These are phyloP conservation scores for Fusarium subtropicale DNA, from an alignment of 2,329 filamentous ascomycete species.

Conservation along the genomic window DNA sequence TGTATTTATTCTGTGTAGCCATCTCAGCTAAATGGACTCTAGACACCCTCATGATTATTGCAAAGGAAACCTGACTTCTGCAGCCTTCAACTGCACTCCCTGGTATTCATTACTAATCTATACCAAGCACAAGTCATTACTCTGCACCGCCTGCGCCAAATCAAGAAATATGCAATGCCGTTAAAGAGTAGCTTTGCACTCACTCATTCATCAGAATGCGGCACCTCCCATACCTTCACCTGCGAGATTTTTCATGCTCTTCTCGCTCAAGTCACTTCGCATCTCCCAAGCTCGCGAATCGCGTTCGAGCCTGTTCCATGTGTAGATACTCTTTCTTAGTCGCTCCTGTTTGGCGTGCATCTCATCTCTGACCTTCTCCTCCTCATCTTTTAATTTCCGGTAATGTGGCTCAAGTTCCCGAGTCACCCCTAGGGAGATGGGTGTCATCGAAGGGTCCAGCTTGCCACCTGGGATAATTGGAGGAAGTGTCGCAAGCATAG, in stretches of 20 bases:
- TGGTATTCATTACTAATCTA: not conserved
- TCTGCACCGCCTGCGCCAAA: slow-evolving; percentile 21
- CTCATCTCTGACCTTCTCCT: slow-evolving; percentile 67
- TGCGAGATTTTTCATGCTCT: slow-evolving; percentile 66
- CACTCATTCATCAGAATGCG: slow-evolving; percentile 58
- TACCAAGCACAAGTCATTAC: slow-evolving; percentile 13
- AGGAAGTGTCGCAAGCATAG: slow-evolving; percentile 63
- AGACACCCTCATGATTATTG: slow-evolving; percentile 2
- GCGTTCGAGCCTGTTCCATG: slow-evolving; percentile 66
- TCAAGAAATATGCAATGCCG: slow-evolving; percentile 2
- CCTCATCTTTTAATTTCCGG: slow-evolving; percentile 66
- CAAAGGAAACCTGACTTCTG: slow-evolving; percentile 14
- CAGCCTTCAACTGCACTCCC: slow-evolving; percentile 5
- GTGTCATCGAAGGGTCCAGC: slow-evolving; percentile 60
- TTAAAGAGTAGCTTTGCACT: not conserved
- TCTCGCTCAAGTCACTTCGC: slow-evolving; percentile 67
- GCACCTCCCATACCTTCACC: slow-evolving; percentile 67
- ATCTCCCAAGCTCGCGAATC: slow-evolving; percentile 67
- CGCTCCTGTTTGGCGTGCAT: slow-evolving; percentile 65
- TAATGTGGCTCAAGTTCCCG: slow-evolving; percentile 67
- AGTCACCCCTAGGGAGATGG: slow-evolving; percentile 60
- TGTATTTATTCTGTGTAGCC: not conserved
- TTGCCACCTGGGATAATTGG: slow-evolving; percentile 66
- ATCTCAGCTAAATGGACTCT: not conserved
- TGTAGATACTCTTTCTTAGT: slow-evolving; percentile 63